Base-by-base conservation (phyloP, 2,329 filamentous ascomycete genomes). In the Aspergillus costaricaensis region DNA sequence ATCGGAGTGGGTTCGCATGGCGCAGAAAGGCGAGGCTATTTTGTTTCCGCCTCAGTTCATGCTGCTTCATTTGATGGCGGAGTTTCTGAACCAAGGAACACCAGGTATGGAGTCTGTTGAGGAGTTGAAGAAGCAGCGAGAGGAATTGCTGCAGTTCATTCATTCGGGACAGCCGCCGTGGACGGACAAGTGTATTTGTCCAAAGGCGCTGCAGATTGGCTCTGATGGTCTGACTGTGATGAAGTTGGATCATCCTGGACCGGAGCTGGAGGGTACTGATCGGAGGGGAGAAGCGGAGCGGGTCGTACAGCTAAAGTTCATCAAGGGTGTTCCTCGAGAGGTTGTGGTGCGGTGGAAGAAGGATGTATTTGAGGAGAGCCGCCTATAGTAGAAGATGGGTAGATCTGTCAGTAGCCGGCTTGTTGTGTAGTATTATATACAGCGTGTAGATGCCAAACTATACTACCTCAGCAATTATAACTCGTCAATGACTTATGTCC, bases 11-110 rank as follows among this genome's bases (percentile, higher is more conserved):
- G 80, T 96, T 19, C 76, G 79, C 5, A 82, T 85, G 53, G 89
- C 90, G 4, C 77, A 81, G 2, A 74, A 74, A 2, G 88, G 87
- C 27, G 83, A 90, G 41, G 87, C 97, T 62, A 90, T 96, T 60
- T 79, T 99, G 5, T 97, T 96, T 72, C 95, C 95, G 4, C 95
- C 95, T 0, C 95, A 98, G 72, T 89, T 88, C 72, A 80, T 88
- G 63, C 77, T 89, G 7, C 76, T 87, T 2, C 77, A 81, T 44
- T 72, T 87, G 5, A 75, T 85, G 1, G 73, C 81, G 0, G 76
- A 77, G 4, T 84, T 82, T 61, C 75, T 87, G 9, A 77, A 81
- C 17, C 67, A 75, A n/a, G 71, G 74, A 49, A 60, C 69, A 53
- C 59, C 36, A 70, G 69, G 23, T 21, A 19, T 52, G 1, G 60